Evolutionary conservation across 805 yeast species (phyloP).

Genomic region (Ogataea siamensis): DNA sequence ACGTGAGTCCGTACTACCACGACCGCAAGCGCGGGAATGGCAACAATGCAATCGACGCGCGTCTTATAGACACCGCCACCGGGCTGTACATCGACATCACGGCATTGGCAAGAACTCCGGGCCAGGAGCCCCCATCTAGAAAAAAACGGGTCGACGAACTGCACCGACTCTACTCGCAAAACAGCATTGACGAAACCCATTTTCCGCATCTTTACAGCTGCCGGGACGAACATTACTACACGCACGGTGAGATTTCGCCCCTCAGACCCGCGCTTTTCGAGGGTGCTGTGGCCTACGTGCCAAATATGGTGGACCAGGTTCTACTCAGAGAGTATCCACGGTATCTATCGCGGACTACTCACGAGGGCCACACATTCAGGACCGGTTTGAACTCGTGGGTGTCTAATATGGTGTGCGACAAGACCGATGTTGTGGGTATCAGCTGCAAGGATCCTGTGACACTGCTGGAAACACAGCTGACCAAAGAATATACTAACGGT

Average conservation of each 20-base stretch:
- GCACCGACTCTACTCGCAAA: constrained; percentile 18
- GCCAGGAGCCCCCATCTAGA: constrained; percentile 7
- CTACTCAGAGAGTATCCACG: constrained; percentile 39
- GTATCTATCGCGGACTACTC: constrained; percentile 19
- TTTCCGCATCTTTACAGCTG: constrained; percentile 38
- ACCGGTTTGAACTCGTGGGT: constrained; percentile 26
- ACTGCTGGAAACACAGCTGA: constrained; percentile 27
- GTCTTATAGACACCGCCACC: constrained; percentile 50
- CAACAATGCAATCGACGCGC: constrained; percentile 51
- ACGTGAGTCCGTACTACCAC: constrained; percentile 36
- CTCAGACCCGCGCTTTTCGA: constrained; percentile 56
- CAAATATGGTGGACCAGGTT: constrained; percentile 36
- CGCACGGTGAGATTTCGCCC: constrained; percentile 49
- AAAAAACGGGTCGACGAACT: constrained; percentile 16
- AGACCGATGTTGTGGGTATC: constrained; percentile 24
- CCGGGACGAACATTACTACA: constrained; percentile 56
- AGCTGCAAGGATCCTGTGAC: constrained; percentile 32
- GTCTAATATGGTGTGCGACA: constrained; percentile 20
- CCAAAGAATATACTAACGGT: constrained; percentile 28
- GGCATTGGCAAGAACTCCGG: constrained; percentile 31
- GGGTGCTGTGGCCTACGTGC: constrained; percentile 50
- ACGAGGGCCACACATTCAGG: constrained; percentile 27
- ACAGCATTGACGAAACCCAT: constrained; percentile 11
- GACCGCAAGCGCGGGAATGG: constrained; percentile 43
- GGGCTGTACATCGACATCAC: constrained; percentile 47